phyloP scores from a whole-genome alignment of 192 early-diverging fungal species.

The Allomyces javanicus region DNA sequence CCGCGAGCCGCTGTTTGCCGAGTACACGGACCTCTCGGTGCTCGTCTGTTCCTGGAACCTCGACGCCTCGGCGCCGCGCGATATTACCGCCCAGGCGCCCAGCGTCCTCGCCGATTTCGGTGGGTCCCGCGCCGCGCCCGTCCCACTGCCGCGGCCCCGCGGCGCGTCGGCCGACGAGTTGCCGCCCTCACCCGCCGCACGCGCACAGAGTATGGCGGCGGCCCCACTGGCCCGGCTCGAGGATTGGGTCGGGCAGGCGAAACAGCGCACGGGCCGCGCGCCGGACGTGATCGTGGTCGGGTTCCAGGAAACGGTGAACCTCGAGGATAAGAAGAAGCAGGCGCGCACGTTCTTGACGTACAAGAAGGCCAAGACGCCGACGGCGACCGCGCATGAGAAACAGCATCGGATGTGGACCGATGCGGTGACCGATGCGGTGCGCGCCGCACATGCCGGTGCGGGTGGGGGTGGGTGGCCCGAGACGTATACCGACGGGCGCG shows the following conservation, averaged over 20 bases:
- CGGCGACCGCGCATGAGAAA: conserved; percentile 32
- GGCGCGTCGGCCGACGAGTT: neutral
- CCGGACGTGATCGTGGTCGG: conserved; percentile 65
- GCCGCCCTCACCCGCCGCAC: neutral
- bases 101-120: neutral
- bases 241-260: neutral
- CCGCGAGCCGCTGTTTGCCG: neutral
- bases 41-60: neutral
- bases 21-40: neutral
- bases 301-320: conserved; percentile 72
- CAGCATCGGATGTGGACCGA: conserved; percentile 73
- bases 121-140: neutral
- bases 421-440: conserved; percentile 38
- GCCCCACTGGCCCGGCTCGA: neutral
- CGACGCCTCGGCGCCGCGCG: neutral
- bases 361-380: conserved; percentile 26
- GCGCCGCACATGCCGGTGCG: conserved; percentile 19
- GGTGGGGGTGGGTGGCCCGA: too few relatives aligned
- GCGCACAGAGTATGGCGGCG: neutral
- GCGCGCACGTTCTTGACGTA: conserved; percentile 40
- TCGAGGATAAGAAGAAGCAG: conserved; percentile 61
- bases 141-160: neutral
- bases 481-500: conserved; percentile 14
- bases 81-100: neutral
- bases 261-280: conserved; percentile 6